Evolutionary conservation across 1,139 yeast genomes (phyloP), one percentile per base, ranked within the genome.

Genomic region (Debaryomyces coudertii): DNA sequence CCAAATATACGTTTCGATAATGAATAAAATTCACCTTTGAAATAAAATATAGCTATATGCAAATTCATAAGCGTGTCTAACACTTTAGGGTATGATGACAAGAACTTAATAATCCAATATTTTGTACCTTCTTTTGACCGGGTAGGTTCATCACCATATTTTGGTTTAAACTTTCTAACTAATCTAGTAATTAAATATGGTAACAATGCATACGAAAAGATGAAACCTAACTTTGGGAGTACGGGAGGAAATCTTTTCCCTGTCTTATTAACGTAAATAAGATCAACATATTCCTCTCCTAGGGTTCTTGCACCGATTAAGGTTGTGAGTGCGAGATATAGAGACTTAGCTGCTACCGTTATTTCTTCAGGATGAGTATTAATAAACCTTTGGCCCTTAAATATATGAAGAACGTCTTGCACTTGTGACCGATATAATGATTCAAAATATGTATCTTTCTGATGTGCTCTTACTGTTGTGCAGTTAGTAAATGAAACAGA

Each of bases 201-300:
- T 2, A 83, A 53, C 2, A 83, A 40, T 0, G 85, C 77, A 57
- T 82, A 85, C 1, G 82, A 69, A 2, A 76, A 38, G 1, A 85
- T 65, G 54, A 83, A 85, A 11, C 80, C 78, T 1, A 81, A 40
- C 47, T 85, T 66, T n/a, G 71, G 69, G 7, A 65, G n/a, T 1
- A 71, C 27, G 34, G 65, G 69, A 1, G 89, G 87, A n/a, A 85
- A 63, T 24, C 69, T 58, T 22, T 56, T 70, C 0, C 84, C 89
- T 44, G 65, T 66, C 48, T 75, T 72, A 48, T 62, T 76, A 5
- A 88, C 87, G 58, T 90, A 89, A 15, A 86, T 71, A 47, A 92
- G 70, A 64, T 92, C 97, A 14, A 92, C 93, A 63, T 92, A 92
- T 65, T 93, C 98, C 62, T 92, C 98, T 0, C 99, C 99, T 28